Evolutionary conservation across 495 filamentous ascomycete species (phyloP).

Genomic region (Hypomontagnella submonticulosa): DNA sequence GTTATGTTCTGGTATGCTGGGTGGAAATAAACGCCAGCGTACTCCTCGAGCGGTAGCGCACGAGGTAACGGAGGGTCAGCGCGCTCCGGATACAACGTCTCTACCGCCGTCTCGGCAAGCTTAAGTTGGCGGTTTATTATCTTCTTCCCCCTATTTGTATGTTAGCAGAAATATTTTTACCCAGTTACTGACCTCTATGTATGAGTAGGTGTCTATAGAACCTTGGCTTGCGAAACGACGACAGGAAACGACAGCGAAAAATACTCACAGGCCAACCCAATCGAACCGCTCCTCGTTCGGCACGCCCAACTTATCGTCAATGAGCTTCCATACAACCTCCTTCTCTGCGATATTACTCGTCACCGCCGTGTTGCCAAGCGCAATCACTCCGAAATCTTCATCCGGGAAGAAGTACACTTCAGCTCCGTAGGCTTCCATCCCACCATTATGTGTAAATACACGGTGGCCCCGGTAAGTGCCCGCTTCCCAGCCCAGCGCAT

Average conservation of each 20-base stretch:
- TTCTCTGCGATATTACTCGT: conserved; percentile 45
- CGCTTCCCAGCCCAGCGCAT: conserved; percentile 60
- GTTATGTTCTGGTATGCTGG: conserved; percentile 55
- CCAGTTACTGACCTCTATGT: background rate
- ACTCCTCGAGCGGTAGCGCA: conserved; percentile 47
- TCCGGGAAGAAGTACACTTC: conserved; percentile 60
- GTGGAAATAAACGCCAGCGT: conserved; percentile 57
- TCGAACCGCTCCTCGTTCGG: conserved; percentile 46
- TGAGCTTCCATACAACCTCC: conserved; percentile 52
- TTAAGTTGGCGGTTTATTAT: conserved; percentile 24
- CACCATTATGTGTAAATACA: conserved; percentile 57
- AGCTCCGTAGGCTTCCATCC: conserved; percentile 58
- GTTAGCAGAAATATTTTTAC: background rate
- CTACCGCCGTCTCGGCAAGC: conserved; percentile 43
- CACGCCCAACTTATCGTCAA: conserved; percentile 54
- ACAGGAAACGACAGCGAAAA: background rate
- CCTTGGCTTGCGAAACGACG: background rate
- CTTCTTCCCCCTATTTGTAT: conserved; percentile 17
- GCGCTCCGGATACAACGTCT: conserved; percentile 48
- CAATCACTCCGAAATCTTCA: conserved; percentile 56
- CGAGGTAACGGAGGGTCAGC: conserved; percentile 46
- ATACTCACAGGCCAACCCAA: conserved; percentile 45
- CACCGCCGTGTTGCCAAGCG: conserved; percentile 58
- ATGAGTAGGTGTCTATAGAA: background rate
- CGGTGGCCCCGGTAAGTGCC: conserved; percentile 57